phyloP scores from a whole-genome alignment of 345 rosid genomes.

The Salix dunnii region DNA sequence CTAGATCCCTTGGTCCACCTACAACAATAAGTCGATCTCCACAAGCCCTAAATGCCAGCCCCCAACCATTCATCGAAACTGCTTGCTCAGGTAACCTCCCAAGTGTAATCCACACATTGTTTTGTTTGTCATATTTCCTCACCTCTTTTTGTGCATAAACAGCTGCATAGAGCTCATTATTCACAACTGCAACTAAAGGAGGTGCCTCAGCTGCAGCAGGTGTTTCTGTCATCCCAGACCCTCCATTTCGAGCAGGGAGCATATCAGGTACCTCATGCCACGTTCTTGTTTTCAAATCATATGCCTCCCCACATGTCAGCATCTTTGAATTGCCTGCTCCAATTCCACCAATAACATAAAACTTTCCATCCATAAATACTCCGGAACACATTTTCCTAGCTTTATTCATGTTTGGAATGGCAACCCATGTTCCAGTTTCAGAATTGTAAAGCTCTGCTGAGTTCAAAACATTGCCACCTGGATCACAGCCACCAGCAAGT shows the following conservation, averaged over 20 bases:
- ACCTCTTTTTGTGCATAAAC: constrained; percentile 52
- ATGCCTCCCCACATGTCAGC: constrained; percentile 63
- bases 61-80: constrained; percentile 74
- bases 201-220: constrained; percentile 56
- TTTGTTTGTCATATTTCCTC: constrained; percentile 52
- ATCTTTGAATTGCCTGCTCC: constrained; percentile 35
- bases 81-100: constrained; percentile 60
- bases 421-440: constrained; percentile 48
- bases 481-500: constrained; percentile 79
- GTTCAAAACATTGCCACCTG: constrained; percentile 45
- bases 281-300: constrained; percentile 45
- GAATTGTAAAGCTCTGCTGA: constrained; percentile 70
- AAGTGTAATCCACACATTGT: constrained; percentile 42
- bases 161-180: constrained; percentile 70
- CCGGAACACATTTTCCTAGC: constrained; percentile 78
- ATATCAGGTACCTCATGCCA: constrained; percentile 66
- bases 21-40: constrained; percentile 57
- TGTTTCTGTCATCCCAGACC: constrained; percentile 14
- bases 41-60: constrained; percentile 73
- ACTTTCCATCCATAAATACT: constrained; percentile 75
- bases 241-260: constrained; percentile 45
- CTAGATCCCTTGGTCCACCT: constrained; percentile 35
- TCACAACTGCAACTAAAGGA: constrained; percentile 71
- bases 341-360: constrained; percentile 72
- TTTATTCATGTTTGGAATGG: constrained; percentile 56